These are phyloP conservation scores for Aspergillus wentii DNA, from an alignment of 495 filamentous ascomycete species.

Conservation along the genomic window DNA sequence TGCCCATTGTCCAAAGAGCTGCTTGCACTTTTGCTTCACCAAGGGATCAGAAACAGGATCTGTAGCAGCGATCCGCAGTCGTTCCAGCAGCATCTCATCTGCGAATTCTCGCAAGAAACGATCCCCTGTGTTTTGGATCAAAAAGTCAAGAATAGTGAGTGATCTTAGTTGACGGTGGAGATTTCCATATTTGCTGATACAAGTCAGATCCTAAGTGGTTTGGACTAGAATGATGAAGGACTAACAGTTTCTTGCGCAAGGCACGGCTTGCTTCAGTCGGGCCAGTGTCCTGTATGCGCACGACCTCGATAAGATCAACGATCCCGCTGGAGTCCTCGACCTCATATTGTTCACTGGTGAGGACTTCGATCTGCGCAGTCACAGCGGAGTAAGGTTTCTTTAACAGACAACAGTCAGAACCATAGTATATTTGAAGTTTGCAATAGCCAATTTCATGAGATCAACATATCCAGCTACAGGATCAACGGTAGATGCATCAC, in stretches of 20 bases:
- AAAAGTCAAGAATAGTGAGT: slow-evolving; percentile 83
- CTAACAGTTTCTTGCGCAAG: slow-evolving; percentile 91
- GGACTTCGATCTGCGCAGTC: slow-evolving; percentile 86
- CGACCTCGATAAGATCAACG: slow-evolving; percentile 87
- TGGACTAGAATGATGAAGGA: slow-evolving; percentile 4
- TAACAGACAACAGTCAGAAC: slow-evolving; percentile 1
- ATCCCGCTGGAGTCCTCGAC: slow-evolving; percentile 90
- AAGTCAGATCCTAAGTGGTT: slow-evolving; percentile 8
- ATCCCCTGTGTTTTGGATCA: slow-evolving; percentile 90
- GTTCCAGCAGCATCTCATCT: slow-evolving; percentile 90
- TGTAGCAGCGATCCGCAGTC: slow-evolving; percentile 80
- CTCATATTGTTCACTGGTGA: slow-evolving; percentile 85
- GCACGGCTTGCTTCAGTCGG: slow-evolving; percentile 89
- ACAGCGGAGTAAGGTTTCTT: slow-evolving; percentile 91
- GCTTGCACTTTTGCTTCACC: slow-evolving; percentile 80
- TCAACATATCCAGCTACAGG: too few relatives aligned
- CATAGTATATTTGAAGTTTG: not conserved
- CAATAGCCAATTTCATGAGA: too few relatives aligned
- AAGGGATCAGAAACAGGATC: slow-evolving; percentile 79
- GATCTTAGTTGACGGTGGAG: slow-evolving; percentile 87
- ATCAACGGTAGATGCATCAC: too few relatives aligned
- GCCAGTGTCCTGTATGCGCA: slow-evolving; percentile 83
- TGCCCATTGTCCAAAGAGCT: slow-evolving; percentile 86
- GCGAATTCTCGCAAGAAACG: slow-evolving; percentile 83
- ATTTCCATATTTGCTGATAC: slow-evolving; percentile 83